phyloP scores from a whole-genome alignment of 805 yeast genomes.

The Cyberlindnera petersonii region DNA sequence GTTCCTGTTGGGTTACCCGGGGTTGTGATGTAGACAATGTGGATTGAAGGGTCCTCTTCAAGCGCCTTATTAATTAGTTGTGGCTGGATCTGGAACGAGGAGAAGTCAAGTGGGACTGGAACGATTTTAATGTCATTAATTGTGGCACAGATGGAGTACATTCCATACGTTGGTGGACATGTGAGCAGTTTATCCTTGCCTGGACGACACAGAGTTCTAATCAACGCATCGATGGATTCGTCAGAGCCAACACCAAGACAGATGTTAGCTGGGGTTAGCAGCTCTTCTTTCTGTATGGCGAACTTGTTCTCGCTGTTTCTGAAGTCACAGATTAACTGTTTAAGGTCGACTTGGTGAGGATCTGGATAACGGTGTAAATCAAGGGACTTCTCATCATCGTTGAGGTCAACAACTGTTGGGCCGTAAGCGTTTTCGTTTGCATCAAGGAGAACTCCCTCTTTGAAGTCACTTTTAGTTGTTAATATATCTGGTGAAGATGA shows the following conservation, averaged over 20 bases:
- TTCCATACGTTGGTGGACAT: slow-evolving; percentile 96
- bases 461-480: slow-evolving; percentile 55
- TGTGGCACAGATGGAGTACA: slow-evolving; percentile 89
- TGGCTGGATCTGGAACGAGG: slow-evolving; percentile 59
- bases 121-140: slow-evolving; percentile 83
- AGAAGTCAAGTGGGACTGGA: slow-evolving; percentile 67
- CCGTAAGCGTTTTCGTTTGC: slow-evolving; percentile 97
- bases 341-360: slow-evolving; percentile 84
- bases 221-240: slow-evolving; percentile 85
- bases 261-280: slow-evolving; percentile 59
- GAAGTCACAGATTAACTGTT: slow-evolving; percentile 63
- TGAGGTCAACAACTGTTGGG: slow-evolving; percentile 55
- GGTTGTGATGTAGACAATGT: slow-evolving; percentile 79
- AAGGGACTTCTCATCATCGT: slow-evolving; percentile 41
- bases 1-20: slow-evolving; percentile 97
- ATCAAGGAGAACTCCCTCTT: slow-evolving; percentile 81
- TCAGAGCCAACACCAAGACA: slow-evolving; percentile 97
- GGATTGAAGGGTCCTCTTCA: slow-evolving; percentile 55
- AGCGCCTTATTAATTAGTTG: slow-evolving; percentile 51
- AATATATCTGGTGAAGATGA: too few relatives aligned
- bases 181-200: slow-evolving; percentile 75
- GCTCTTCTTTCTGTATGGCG: slow-evolving; percentile 24
- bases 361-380: slow-evolving; percentile 92
- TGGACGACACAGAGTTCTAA: slow-evolving; percentile 82
- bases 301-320: slow-evolving; percentile 50